A percentile compares a stretch with the other conserved stretches of the same genome.
Evolutionary conservation across 2,329 filamentous ascomycete genomes (phyloP).

Genomic region (Fusarium sublunatum): DNA sequence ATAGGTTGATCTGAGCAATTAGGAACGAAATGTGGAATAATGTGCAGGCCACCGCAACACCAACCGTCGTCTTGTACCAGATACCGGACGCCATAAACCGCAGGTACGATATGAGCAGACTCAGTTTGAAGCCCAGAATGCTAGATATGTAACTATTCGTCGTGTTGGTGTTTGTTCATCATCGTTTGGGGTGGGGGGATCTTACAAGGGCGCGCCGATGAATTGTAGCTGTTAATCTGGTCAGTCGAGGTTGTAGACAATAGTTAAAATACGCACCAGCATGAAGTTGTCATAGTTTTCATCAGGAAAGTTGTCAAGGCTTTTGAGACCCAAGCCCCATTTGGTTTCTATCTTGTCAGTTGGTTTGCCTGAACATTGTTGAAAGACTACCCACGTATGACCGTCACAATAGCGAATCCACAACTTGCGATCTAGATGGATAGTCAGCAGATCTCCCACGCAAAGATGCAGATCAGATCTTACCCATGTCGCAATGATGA

Average conservation of each 20-base stretch:
- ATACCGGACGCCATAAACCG: conserved; percentile 57
- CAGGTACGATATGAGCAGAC: conserved; percentile 58
- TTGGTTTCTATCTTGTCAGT: conserved; percentile 52
- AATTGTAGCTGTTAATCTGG: conserved; percentile 50
- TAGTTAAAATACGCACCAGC: not conserved
- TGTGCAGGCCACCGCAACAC: conserved; percentile 50
- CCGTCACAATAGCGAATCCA: conserved; percentile 51
- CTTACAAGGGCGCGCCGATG: conserved; percentile 57
- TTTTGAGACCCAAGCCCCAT: conserved; percentile 56
- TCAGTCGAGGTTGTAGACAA: not conserved
- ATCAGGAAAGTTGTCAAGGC: conserved; percentile 51
- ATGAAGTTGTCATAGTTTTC: conserved; percentile 53
- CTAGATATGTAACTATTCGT: conserved; percentile 53
- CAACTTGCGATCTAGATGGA: conserved; percentile 45
- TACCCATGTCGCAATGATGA: conserved; percentile 37
- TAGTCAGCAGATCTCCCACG: conserved; percentile 7
- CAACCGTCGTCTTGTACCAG: conserved; percentile 48
- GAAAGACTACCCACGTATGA: conserved; percentile 49
- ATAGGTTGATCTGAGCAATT: conserved; percentile 52
- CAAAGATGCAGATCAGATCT: not conserved
- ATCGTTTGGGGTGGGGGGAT: not conserved
- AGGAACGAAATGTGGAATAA: conserved; percentile 56
- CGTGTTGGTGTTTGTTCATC: not conserved
- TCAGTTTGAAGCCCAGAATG: conserved; percentile 60
- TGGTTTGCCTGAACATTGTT: not conserved